Conservation (phyloP, 2,329 filamentous ascomycete species). For the Hawksworthiomyces lignivorus region DNA sequence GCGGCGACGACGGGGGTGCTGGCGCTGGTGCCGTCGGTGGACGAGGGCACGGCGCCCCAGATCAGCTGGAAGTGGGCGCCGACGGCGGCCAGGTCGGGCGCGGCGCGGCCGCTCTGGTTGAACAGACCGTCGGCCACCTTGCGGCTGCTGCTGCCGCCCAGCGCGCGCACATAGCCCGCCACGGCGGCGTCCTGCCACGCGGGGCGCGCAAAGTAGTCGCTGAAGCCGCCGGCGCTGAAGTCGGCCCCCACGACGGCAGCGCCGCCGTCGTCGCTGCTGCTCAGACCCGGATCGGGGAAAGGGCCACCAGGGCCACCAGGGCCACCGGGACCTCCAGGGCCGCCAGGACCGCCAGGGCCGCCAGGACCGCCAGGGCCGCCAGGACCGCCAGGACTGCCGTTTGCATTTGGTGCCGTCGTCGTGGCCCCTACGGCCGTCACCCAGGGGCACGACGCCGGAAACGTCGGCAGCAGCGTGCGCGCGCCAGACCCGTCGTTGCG, state of each 20-base stretch:
- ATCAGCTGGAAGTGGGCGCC: slow-evolving; percentile 46
- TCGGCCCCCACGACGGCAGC: slow-evolving; percentile 26
- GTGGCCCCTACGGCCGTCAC: slow-evolving; percentile 61
- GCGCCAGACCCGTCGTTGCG: slow-evolving; percentile 51
- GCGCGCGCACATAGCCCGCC: slow-evolving; percentile 28
- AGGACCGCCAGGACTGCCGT: too few relatives aligned
- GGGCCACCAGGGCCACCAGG: too few relatives aligned
- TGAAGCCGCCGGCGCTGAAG: slow-evolving; percentile 47
- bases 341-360: too few relatives aligned
- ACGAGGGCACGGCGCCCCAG: slow-evolving; percentile 19
- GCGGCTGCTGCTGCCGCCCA: slow-evolving; percentile 18
- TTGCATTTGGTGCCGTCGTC: neutral
- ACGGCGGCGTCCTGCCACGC: slow-evolving; percentile 38
- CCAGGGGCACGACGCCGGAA: slow-evolving; percentile 61
- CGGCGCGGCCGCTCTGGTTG: slow-evolving; percentile 37
- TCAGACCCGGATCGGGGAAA: too few relatives aligned
- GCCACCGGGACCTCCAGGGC: too few relatives aligned
- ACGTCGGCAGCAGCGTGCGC: slow-evolving; percentile 50
- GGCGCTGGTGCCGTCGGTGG: slow-evolving; percentile 39
- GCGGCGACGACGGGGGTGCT: slow-evolving; percentile 47
- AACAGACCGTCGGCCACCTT: slow-evolving; percentile 27
- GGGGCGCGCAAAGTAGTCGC: slow-evolving; percentile 38
- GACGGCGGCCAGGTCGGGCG: slow-evolving; percentile 47
- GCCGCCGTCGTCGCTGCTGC: slow-evolving; percentile 14
- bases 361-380: too few relatives aligned